Conservation (phyloP, 345 rosid genomes). For the Rubroshorea leprosula region DNA sequence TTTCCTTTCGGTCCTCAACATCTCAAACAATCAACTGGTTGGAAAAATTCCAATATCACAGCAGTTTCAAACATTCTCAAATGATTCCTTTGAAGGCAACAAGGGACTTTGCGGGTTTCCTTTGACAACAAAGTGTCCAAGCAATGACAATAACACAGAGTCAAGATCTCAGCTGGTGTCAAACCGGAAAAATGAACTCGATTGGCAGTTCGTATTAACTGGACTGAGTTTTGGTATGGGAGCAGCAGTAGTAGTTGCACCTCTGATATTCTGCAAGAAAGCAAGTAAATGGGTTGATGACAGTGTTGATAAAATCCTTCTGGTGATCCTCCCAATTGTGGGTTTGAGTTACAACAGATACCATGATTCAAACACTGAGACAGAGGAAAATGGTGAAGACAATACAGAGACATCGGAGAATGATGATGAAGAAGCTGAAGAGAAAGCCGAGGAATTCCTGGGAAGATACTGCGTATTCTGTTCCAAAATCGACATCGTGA, state of each 20-base stretch:
- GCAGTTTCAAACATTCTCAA: conserved; percentile 27
- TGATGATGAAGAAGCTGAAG: conserved; percentile 4
- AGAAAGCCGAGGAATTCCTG: conserved; percentile 9
- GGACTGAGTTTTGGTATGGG: conserved; percentile 54
- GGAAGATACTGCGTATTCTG: conserved; percentile 59
- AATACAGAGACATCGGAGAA: conserved; percentile 9
- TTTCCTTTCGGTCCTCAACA: conserved; percentile 30
- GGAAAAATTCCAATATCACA: conserved; percentile 23
- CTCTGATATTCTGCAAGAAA: conserved; percentile 29
- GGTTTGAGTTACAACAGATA: conserved; percentile 36
- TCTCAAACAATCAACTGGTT: conserved; percentile 25
- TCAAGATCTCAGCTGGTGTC: background rate
- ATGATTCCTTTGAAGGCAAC: conserved; percentile 21
- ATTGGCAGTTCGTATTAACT: conserved; percentile 39
- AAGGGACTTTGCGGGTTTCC: conserved; percentile 24
- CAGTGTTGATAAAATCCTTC: conserved; percentile 33
- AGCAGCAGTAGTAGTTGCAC: conserved; percentile 39
- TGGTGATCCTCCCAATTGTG: conserved; percentile 34
- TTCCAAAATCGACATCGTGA: conserved; percentile 44
- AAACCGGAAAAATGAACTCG: background rate
- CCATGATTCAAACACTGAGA: conserved; percentile 24
- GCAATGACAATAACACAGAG: background rate
- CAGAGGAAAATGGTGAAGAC: conserved; percentile 23
- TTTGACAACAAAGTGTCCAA: conserved; percentile 7
- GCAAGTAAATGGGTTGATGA: conserved; percentile 24